Base-by-base conservation (phyloP, 2,329 filamentous ascomycete species). In the Leptographium flavum region DNA sequence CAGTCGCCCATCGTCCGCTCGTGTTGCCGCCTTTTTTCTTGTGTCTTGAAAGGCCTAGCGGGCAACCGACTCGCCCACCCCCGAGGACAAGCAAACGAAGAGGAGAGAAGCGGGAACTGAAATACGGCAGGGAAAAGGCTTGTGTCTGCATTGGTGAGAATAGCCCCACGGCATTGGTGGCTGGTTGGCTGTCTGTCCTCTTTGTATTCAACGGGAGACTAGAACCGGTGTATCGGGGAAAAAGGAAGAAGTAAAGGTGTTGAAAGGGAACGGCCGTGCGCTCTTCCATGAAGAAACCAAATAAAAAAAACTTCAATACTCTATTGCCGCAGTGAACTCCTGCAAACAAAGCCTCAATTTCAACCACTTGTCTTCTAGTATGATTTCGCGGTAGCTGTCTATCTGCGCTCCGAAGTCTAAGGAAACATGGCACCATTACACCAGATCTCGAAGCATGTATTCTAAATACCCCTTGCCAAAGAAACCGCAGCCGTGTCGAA, bases 291-390 rank as follows among this genome's bases (percentile, higher is more conserved):
- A 30, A 39, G 38, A 43, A 32, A 33, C n/a, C 14, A 42, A 39
- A 27, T 35, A 45, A 23, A 49, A 49, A 46, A 46, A 49, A 46
- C 32, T 46, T 42, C 15, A 49, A 46, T 32, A 46, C 32, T 39
- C 17, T 37, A 23, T n/a, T 23, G 35, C 15, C 23, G 21, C 11
- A 19, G 4, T 31, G 4, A 4, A 31, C 10, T 31, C 6, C 27
- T 6, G 4, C 21, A 15, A 7, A 17, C n/a, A 14, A 38, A 14
- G 15, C 19, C n/a, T 9, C 3, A 17, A 27, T 3, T 33, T 13
- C 25, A 10, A 4, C 11, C 28, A 8, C 13, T 15, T 25, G 15
- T 19, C 17, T 8, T 21, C 13, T 6, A 28, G 22, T 30, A n/a
- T 17, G 23, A 11, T 40, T 19, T 10, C 17, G 13, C 28, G 31